Conservation (phyloP, 495 filamentous ascomycete genomes). For the Penicillium longicatenatum region DNA sequence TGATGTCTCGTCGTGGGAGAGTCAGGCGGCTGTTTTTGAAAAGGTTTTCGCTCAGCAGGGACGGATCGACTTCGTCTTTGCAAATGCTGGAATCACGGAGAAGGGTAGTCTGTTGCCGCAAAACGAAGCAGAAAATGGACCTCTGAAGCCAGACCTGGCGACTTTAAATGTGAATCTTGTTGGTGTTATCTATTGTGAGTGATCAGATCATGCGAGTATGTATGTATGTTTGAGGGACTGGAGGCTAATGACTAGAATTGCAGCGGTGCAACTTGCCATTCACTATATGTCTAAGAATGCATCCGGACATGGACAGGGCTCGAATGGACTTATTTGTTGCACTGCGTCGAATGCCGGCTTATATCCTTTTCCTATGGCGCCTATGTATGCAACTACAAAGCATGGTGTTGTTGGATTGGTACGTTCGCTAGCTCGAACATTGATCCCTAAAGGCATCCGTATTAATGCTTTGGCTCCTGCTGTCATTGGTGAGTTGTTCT, state of each 20-base stretch:
- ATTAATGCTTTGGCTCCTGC: slow-evolving; percentile 59
- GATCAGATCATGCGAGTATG: not conserved
- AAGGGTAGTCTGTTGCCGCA: slow-evolving; percentile 36
- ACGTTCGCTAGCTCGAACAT: slow-evolving; percentile 41
- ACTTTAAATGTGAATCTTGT: slow-evolving; percentile 51
- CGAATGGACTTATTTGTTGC: slow-evolving; percentile 54
- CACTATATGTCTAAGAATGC: slow-evolving; percentile 55
- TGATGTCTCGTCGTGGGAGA: slow-evolving; percentile 52
- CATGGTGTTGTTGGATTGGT: slow-evolving; percentile 54
- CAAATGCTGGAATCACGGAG: slow-evolving; percentile 58
- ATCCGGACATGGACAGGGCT: slow-evolving; percentile 4
- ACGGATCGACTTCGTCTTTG: slow-evolving; percentile 53
- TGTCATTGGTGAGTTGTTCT: slow-evolving; percentile 41
- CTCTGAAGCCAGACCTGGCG: slow-evolving; percentile 39
- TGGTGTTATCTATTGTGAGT: slow-evolving; percentile 53
- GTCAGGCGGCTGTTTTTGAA: slow-evolving; percentile 45
- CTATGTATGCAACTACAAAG: slow-evolving; percentile 56
- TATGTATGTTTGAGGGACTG: no score
- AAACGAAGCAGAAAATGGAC: slow-evolving; percentile 17
- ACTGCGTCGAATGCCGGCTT: slow-evolving; percentile 59
- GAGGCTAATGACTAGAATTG: not conserved
- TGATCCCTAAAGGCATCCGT: slow-evolving; percentile 45
- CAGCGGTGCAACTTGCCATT: slow-evolving; percentile 51
- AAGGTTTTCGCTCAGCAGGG: slow-evolving; percentile 39
- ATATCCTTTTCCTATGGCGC: slow-evolving; percentile 57